A percentile compares a stretch with the other conserved stretches of the same genome.
Conservation (phyloP, 1,284 basidiomycete species). For the Abortiporus biennis region DNA sequence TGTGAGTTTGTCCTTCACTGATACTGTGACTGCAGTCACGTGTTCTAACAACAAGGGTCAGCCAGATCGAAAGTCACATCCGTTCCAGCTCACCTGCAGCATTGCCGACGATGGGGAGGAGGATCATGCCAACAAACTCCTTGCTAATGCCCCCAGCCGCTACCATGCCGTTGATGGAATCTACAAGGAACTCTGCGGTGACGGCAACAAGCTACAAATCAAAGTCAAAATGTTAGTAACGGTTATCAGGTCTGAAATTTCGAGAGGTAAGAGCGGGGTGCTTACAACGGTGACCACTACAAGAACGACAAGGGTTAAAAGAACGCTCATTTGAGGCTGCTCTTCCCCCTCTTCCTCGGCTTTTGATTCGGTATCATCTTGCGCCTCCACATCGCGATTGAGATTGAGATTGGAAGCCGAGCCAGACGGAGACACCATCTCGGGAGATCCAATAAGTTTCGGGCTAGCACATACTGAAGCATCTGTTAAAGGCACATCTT, state of each 20-base stretch:
- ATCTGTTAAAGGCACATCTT: neutral
- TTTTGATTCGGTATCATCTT: neutral
- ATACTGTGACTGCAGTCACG: conserved; percentile 79
- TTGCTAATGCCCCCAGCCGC: conserved; percentile 42
- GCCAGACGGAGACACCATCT: no score
- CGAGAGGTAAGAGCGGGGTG: conserved; percentile 8
- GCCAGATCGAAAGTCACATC: neutral
- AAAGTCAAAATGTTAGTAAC: neutral
- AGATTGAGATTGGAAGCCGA: no score
- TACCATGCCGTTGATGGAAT: conserved; percentile 69
- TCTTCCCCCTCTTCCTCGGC: conserved; percentile 22
- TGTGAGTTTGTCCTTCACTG: conserved; percentile 71
- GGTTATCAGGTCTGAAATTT: neutral
- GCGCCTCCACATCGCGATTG: conserved; percentile 7
- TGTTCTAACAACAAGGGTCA: conserved; percentile 32
- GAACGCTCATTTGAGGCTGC: conserved; percentile 55
- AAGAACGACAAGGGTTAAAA: conserved; percentile 52
- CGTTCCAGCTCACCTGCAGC: conserved; percentile 46
- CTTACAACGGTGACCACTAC: conserved; percentile 60
- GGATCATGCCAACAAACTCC: conserved; percentile 81
- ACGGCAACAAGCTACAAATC: conserved; percentile 50
- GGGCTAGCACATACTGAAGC: no score
- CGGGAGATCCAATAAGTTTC: no score
- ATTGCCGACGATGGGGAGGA: conserved; percentile 83
- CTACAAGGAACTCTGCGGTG: conserved; percentile 80